Evolutionary conservation across 2,329 filamentous ascomycete genomes (phyloP).

Genomic region (Paecilomyces fulvus): DNA sequence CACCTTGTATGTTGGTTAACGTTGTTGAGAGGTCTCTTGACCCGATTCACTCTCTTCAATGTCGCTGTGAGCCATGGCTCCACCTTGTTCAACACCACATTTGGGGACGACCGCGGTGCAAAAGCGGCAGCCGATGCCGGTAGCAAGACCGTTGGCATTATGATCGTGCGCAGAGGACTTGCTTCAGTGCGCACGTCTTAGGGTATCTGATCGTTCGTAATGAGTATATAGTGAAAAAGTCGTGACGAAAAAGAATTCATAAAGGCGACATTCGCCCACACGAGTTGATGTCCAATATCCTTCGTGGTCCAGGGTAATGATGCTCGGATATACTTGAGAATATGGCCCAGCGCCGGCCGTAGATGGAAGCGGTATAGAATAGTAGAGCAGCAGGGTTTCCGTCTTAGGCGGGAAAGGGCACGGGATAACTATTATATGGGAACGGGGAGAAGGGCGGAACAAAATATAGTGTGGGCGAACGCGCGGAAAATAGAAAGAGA

Average conservation of each 20-base stretch:
- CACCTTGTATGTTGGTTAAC: slow-evolving; percentile 92
- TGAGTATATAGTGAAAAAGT: slow-evolving; percentile 1
- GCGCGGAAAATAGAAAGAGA: slow-evolving; percentile 3
- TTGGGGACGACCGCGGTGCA: slow-evolving; percentile 86
- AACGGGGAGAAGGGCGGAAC: slow-evolving; percentile 9
- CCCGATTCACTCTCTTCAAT: slow-evolving; percentile 89
- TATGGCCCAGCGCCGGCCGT: not conserved
- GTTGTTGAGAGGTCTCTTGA: slow-evolving; percentile 96
- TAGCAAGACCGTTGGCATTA: slow-evolving; percentile 86
- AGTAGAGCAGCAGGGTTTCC: slow-evolving; percentile 9
- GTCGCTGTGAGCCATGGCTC: slow-evolving; percentile 96
- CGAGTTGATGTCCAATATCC: slow-evolving; percentile 9
- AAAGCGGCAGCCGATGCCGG: slow-evolving; percentile 95
- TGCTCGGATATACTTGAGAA: not conserved
- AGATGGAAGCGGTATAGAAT: slow-evolving; percentile 14
- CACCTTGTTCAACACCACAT: slow-evolving; percentile 87
- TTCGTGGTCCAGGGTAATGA: not conserved
- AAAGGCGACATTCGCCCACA: slow-evolving; percentile 33
- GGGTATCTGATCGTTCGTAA: slow-evolving; percentile 39
- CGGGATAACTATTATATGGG: slow-evolving; percentile 10
- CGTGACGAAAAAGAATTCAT: slow-evolving; percentile 23
- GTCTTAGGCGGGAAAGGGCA: slow-evolving; percentile 11
- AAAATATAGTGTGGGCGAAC: slow-evolving; percentile 10
- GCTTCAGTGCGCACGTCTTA: slow-evolving; percentile 40
- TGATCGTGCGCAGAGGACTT: slow-evolving; percentile 47